Base-by-base conservation (phyloP, 805 yeast genomes). In the Candida koratica region DNA sequence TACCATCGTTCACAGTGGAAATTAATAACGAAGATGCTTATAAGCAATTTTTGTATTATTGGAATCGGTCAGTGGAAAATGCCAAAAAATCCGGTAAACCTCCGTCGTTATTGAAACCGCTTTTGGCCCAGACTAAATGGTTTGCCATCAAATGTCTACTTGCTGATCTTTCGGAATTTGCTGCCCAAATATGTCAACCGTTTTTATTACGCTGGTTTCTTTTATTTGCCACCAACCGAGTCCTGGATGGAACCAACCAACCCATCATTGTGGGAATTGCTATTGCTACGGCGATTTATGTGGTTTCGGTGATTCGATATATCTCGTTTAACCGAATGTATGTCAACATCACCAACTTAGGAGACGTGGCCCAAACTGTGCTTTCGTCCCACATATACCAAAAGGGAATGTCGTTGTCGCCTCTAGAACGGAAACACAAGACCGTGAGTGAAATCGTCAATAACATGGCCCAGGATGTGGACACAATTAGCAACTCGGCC, bases 1-100 rank as follows among this genome's bases (percentile, higher is more conserved):
- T 90, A 34, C 96, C 96, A 9, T 70, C 74, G 12, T 48, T 36
- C 39, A 43, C 42, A 2, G 39, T 39, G 17, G 47, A 46, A 11
- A 24, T 46, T 11, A 37, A 34, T 17, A 39, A 43, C 33, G 49
- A 48, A 17, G 43, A 33, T 12, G 52, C 57, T 13, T 51, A 39
- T 25, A 33, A 33, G 1, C 32, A 19, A 20, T 53, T 64, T 36
- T 33, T 46, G 12, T 41, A 43, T 9, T 33, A 47, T 23, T 64
- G 65, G 65, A 32, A 45, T 4, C 25, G 26, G 11, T 47, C 50
- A 7, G 39, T 47, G 5, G 34, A 18, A 12, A 41, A 38, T 10
- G 44, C 51, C n/a, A 28, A 37, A 22, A 26, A 43, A 43, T 20
- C 41, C 44, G 31, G 33, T 20, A 23, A 43, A 43, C 26, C 57